phyloP scores from a whole-genome alignment of 805 yeast genomes.

The Wickerhamomyces subpelliculosus region DNA sequence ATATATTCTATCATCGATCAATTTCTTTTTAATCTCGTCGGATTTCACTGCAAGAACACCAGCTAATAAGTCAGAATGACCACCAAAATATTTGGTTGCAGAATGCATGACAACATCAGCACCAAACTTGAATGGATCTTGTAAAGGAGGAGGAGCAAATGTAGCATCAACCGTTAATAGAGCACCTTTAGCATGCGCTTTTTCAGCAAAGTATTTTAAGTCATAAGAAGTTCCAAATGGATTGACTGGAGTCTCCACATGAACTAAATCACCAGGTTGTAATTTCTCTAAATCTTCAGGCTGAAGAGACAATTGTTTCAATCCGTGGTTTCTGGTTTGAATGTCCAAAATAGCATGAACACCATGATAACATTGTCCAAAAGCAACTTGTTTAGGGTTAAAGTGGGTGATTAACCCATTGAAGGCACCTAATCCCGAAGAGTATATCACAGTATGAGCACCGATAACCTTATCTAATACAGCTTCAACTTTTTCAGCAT shows the following conservation, averaged over 20 bases:
- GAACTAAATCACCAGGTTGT: constrained; percentile 66
- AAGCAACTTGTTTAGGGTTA: constrained; percentile 68
- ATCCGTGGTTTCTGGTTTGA: constrained; percentile 51
- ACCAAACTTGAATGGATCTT: constrained; percentile 73
- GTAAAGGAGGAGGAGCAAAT: constrained; percentile 89
- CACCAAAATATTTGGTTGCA: constrained; percentile 90
- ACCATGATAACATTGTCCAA: constrained; percentile 85
- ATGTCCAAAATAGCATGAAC: constrained; percentile 64
- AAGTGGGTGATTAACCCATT: constrained; percentile 62
- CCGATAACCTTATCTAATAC: constrained; percentile 53
- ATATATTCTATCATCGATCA: constrained; percentile 57
- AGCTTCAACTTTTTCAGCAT: constrained; percentile 58
- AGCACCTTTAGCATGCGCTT: constrained; percentile 78
- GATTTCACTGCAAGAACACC: constrained; percentile 72
- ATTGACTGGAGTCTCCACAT: constrained; percentile 83
- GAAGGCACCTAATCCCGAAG: constrained; percentile 79
- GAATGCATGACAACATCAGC: constrained; percentile 91
- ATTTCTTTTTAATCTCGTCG: constrained; percentile 32
- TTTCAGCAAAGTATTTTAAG: constrained; percentile 52
- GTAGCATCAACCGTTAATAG: constrained; percentile 72
- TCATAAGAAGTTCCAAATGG: constrained; percentile 70
- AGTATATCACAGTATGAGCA: constrained; percentile 62
- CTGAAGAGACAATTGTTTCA: constrained; percentile 39
- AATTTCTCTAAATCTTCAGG: constrained; percentile 41
- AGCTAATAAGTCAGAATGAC: constrained; percentile 88